Conservation (phyloP, 2,329 filamentous ascomycete species). For the Colletotrichum sp. region DNA sequence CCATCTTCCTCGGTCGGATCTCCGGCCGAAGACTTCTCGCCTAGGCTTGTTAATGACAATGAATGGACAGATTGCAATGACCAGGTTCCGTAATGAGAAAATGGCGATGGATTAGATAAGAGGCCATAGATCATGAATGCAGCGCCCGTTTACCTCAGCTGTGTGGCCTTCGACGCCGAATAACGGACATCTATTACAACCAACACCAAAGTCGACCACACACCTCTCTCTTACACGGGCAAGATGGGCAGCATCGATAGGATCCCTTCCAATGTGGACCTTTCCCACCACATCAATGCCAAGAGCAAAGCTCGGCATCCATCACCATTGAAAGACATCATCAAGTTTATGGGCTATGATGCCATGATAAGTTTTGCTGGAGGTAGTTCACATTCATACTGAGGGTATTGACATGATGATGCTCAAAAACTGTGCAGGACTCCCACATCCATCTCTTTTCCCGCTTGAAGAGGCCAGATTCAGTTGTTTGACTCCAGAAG, state of each 20-base stretch:
- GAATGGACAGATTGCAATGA: not conserved
- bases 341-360: slow-evolving; percentile 36
- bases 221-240: not conserved
- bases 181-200: too few species aligned
- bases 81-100: not conserved
- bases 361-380: slow-evolving; percentile 36
- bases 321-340: slow-evolving; percentile 36
- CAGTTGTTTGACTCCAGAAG: slow-evolving; percentile 8
- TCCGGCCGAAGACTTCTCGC: not conserved
- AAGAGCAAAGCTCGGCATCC: slow-evolving; percentile 32
- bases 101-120: not conserved
- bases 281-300: slow-evolving; percentile 34
- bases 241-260: not conserved
- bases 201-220: too few species aligned
- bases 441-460: slow-evolving; percentile 33
- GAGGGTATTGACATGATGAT: not conserved
- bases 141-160: not conserved
- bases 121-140: not conserved
- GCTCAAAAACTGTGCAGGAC: slow-evolving; percentile 15
- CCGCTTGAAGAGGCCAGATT: slow-evolving; percentile 24
- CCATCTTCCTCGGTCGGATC: not conserved
- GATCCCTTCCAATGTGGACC: slow-evolving; percentile 18
- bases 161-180: too few species aligned
- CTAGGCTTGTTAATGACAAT: not conserved
- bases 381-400: slow-evolving; percentile 5